Evolutionary conservation across 2,329 filamentous ascomycete genomes (phyloP).

Genomic region (Parastagonospora avenae): DNA sequence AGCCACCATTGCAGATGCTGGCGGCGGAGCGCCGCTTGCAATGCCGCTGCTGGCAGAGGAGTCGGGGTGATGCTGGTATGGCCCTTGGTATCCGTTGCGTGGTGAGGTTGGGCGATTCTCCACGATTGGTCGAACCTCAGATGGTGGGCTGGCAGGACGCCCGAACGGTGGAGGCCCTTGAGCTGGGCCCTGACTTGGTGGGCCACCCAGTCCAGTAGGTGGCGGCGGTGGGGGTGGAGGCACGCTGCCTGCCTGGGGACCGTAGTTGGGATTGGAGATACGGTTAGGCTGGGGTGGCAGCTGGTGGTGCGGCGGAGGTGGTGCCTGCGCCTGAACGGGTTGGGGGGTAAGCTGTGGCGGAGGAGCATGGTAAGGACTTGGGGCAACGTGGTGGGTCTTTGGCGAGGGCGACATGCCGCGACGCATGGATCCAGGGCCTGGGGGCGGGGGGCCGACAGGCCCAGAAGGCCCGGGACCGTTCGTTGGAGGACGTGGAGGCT

Average conservation of each 20-base stretch:
- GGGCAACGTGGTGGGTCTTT: conserved; percentile 60
- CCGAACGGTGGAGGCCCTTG: conserved; percentile 69
- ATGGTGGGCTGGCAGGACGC: conserved; percentile 75
- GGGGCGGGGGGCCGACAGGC: conserved; percentile 47
- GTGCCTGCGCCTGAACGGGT: conserved; percentile 55
- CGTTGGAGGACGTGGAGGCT: conserved; percentile 61
- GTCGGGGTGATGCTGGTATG: conserved; percentile 77
- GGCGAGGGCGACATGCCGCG: conserved; percentile 64
- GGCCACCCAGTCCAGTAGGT: conserved; percentile 58
- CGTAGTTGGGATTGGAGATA: conserved; percentile 55
- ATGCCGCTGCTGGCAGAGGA: conserved; percentile 63
- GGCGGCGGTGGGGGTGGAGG: conserved; percentile 62
- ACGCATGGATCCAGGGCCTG: conserved; percentile 49
- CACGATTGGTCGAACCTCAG: conserved; percentile 80
- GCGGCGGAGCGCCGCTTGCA: conserved; percentile 70
- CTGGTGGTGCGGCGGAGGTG: conserved; percentile 34
- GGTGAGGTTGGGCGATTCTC: conserved; percentile 92
- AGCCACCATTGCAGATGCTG: conserved; percentile 68
- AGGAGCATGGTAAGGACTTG: conserved; percentile 55
- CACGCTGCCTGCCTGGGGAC: conserved; percentile 47
- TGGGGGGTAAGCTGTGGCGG: conserved; percentile 57
- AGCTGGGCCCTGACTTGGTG: conserved; percentile 55
- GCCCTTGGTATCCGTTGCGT: conserved; percentile 82
- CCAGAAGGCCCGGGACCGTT: conserved; percentile 51
- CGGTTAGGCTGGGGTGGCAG: conserved; percentile 50